Percentiles rank a stretch among this genome's conserved stretches.
phyloP scores from a whole-genome alignment of 2,329 filamentous ascomycete genomes.

The Aspergillus ruber region DNA sequence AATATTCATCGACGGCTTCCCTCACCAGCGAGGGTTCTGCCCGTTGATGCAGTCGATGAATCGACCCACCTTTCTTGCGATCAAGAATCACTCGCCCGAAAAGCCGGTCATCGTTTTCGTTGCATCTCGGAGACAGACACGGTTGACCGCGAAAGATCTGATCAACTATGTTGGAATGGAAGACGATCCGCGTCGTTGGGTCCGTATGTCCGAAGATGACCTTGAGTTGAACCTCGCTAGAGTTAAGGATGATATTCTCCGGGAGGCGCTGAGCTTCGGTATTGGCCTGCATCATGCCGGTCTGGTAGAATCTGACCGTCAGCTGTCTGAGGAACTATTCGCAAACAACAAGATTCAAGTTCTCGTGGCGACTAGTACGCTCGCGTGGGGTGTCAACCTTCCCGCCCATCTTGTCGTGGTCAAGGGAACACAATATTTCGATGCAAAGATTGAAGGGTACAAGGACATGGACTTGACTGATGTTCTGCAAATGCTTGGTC shows the following conservation, averaged over 20 bases:
- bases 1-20: slow-evolving; percentile 96
- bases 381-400: slow-evolving; percentile 97
- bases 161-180: slow-evolving; percentile 99
- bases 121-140: slow-evolving; percentile 87
- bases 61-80: slow-evolving; percentile 87
- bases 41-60: slow-evolving; percentile 99
- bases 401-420: slow-evolving; percentile 95
- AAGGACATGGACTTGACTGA: slow-evolving; percentile 99
- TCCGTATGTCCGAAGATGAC: slow-evolving; percentile 92
- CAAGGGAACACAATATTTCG: slow-evolving; percentile 96
- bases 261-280: slow-evolving; percentile 92
- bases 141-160: slow-evolving; percentile 88
- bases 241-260: slow-evolving; percentile 87
- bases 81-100: slow-evolving; percentile 91
- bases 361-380: slow-evolving; percentile 86
- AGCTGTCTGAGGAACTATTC: slow-evolving; percentile 88
- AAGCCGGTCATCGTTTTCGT: slow-evolving; percentile 99
- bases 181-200: slow-evolving; percentile 87
- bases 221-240: slow-evolving; percentile 77
- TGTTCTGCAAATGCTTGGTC: slow-evolving; percentile 94
- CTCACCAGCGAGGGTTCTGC: slow-evolving; percentile 89
- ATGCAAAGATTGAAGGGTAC: slow-evolving; percentile 95
- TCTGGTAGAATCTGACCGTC: slow-evolving; percentile 87
- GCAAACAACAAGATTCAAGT: slow-evolving; percentile 98
- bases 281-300: slow-evolving; percentile 97